Percentiles rank a stretch among this genome's conserved stretches.
Evolutionary conservation across 164 flowering plant genomes (phyloP).

Genomic region (Stephania cephalantha): DNA sequence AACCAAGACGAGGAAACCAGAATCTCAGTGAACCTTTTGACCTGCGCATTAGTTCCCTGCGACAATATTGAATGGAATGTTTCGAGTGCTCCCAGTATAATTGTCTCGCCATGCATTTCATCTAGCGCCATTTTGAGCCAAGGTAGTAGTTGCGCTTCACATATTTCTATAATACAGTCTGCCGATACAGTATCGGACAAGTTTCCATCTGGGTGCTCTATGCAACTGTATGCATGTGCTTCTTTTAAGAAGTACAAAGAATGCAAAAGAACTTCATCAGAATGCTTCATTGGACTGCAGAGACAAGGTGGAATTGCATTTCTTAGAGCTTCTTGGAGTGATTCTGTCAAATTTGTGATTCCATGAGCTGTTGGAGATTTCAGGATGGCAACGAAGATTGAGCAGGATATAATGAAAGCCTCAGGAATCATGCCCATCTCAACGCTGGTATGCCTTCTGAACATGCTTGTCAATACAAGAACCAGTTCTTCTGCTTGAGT

Average conservation of each 20-base stretch:
- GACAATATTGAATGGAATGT: conserved; percentile 59
- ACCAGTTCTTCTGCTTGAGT: conserved; percentile 58
- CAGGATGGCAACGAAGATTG: conserved; percentile 56
- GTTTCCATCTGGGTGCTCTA: conserved; percentile 19
- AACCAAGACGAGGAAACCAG: conserved; percentile 71
- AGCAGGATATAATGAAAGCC: conserved; percentile 54
- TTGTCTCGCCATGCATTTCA: conserved; percentile 60
- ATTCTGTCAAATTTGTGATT: conserved; percentile 28
- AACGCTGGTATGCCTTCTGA: conserved; percentile 51
- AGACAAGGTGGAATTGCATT: conserved; percentile 53
- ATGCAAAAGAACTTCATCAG: conserved; percentile 43
- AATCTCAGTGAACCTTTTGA: conserved; percentile 35
- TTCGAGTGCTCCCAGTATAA: conserved; percentile 62
- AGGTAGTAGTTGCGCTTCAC: conserved; percentile 55
- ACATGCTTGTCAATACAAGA: conserved; percentile 50
- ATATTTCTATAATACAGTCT: conserved; percentile 39
- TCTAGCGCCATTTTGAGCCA: conserved; percentile 44
- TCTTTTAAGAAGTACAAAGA: conserved; percentile 72
- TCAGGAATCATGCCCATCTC: conserved; percentile 66
- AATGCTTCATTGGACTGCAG: conserved; percentile 21
- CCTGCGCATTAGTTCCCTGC: conserved; percentile 35
- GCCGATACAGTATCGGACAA: conserved; percentile 24
- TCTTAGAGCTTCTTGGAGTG: conserved; percentile 44
- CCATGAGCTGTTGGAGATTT: conserved; percentile 47
- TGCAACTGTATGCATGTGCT: conserved; percentile 43